Evolutionary conservation across 768 basidiomycete genomes (phyloP).

Genomic region (Pisolithus tinctorius): DNA sequence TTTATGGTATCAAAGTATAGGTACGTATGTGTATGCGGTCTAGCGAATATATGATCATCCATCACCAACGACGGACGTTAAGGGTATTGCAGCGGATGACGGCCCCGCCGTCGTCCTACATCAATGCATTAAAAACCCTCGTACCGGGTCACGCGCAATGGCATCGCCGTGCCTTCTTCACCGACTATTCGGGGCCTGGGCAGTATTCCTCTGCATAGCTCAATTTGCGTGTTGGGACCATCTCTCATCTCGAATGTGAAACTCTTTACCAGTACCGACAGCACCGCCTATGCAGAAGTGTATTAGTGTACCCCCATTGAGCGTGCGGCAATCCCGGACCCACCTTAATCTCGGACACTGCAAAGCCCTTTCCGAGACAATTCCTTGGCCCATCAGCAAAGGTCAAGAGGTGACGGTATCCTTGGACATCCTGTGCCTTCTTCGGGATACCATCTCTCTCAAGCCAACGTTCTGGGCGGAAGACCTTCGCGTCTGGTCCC

Average conservation of each 20-base stretch:
- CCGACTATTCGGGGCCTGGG: slow-evolving; percentile 29
- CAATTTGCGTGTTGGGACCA: slow-evolving; percentile 20
- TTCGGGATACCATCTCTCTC: slow-evolving; percentile 3
- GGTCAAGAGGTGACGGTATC: slow-evolving; percentile 21
- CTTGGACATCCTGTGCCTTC: slow-evolving; percentile 19
- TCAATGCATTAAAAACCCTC: too few relatives aligned
- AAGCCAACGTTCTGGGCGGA: slow-evolving; percentile 18
- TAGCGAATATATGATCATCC: too few relatives aligned
- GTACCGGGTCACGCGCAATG: slow-evolving; percentile 5
- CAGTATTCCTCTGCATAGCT: slow-evolving; percentile 21
- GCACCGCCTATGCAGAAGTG: slow-evolving; percentile 3
- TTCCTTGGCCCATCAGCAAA: slow-evolving; percentile 25
- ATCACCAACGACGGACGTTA: too few relatives aligned
- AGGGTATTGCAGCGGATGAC: too few relatives aligned
- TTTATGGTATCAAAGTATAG: too few relatives aligned
- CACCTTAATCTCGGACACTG: slow-evolving; percentile 23
- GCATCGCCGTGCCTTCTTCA: slow-evolving; percentile 10
- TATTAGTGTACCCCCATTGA: neutral
- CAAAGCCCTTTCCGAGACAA: slow-evolving; percentile 26
- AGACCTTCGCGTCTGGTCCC: slow-evolving; percentile 21
- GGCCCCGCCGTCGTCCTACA: too few relatives aligned
- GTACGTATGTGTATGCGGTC: too few relatives aligned
- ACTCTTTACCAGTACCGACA: slow-evolving; percentile 28
- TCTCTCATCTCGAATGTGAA: slow-evolving; percentile 19
- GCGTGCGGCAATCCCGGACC: neutral